Evolutionary conservation across 352 stramenopile species (phyloP).

Genomic region (Globisporangium apiculatum): DNA sequence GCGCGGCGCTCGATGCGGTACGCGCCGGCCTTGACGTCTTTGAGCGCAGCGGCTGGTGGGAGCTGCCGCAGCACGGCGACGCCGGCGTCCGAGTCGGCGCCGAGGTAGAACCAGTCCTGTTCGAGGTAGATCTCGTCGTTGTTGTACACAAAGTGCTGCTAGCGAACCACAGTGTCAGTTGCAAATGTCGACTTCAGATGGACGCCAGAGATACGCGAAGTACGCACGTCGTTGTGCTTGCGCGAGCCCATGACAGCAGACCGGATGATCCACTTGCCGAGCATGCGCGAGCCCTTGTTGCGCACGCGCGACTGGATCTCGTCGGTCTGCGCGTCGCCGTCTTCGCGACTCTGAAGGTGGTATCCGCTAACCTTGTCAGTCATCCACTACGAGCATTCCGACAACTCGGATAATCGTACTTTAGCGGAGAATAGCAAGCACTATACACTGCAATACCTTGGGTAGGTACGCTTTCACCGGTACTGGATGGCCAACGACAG

Average conservation of each 20-base stretch:
- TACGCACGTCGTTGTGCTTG: constrained; percentile 43
- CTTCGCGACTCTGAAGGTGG: constrained; percentile 40
- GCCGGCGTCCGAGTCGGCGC: constrained; percentile 51
- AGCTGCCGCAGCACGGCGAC: constrained; percentile 62
- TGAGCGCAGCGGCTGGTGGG: constrained; percentile 20
- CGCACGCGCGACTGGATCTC: constrained; percentile 72
- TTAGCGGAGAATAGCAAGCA: no score
- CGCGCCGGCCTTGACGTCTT: constrained; percentile 40
- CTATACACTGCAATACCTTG: constrained; percentile 28
- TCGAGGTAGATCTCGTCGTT: constrained; percentile 77
- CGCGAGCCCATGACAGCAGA: constrained; percentile 39
- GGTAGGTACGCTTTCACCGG: constrained; percentile 62
- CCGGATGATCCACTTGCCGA: constrained; percentile 74
- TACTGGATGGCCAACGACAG: constrained; percentile 46
- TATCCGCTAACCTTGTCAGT: no score
- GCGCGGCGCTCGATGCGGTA: constrained; percentile 66
- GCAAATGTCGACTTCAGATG: neutral
- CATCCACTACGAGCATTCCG: no score
- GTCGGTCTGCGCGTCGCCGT: constrained; percentile 64
- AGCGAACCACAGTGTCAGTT: neutral
- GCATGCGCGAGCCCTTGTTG: constrained; percentile 70
- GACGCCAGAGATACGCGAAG: neutral
- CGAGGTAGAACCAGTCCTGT: constrained; percentile 83
- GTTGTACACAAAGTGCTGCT: constrained; percentile 76
- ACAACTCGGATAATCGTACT: no score